Percentiles rank a stretch among this genome's conserved stretches.
These are phyloP conservation scores for Paxillus ammoniavirescens DNA, from an alignment of 768 basidiomycete genomes.

Conservation along the genomic window DNA sequence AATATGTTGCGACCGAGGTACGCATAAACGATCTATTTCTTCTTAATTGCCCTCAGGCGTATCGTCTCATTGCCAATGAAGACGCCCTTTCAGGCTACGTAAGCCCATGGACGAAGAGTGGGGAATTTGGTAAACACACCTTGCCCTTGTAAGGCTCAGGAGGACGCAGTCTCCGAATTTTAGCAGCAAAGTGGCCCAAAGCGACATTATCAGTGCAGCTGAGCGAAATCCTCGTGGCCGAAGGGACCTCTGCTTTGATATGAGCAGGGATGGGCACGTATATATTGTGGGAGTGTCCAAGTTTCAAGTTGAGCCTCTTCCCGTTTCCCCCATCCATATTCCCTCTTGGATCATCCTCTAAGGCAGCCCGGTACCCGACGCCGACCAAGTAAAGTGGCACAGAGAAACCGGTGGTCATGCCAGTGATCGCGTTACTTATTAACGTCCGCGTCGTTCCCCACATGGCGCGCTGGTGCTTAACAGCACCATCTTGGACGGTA, in stretches of 20 bases:
- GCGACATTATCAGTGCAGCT: slow-evolving; percentile 85
- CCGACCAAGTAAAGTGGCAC: slow-evolving; percentile 88
- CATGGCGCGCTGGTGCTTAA: slow-evolving; percentile 80
- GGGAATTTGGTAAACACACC: slow-evolving; percentile 48
- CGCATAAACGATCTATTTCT: slow-evolving; percentile 64
- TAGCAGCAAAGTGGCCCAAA: slow-evolving; percentile 85
- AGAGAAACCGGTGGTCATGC: slow-evolving; percentile 86
- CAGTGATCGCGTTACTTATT: slow-evolving; percentile 84
- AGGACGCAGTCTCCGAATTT: slow-evolving; percentile 77
- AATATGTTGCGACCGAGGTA: slow-evolving; percentile 1
- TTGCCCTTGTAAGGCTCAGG: slow-evolving; percentile 99
- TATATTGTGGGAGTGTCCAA: slow-evolving; percentile 90
- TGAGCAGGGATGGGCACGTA: slow-evolving; percentile 77
- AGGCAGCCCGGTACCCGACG: slow-evolving; percentile 86
- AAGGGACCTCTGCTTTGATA: slow-evolving; percentile 78
- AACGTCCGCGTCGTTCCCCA: slow-evolving; percentile 96
- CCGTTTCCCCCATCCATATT: slow-evolving; percentile 55
- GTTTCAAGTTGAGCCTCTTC: slow-evolving; percentile 81
- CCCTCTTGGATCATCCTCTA: slow-evolving; percentile 79
- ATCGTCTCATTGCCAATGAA: slow-evolving; percentile 94
- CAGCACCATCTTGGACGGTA: slow-evolving; percentile 53
- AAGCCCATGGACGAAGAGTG: not conserved
- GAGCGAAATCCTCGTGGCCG: slow-evolving; percentile 80
- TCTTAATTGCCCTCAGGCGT: slow-evolving; percentile 88
- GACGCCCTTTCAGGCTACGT: slow-evolving; percentile 60